phyloP scores from a whole-genome alignment of 2,329 filamentous ascomycete species.

The Helotiales sp. region DNA sequence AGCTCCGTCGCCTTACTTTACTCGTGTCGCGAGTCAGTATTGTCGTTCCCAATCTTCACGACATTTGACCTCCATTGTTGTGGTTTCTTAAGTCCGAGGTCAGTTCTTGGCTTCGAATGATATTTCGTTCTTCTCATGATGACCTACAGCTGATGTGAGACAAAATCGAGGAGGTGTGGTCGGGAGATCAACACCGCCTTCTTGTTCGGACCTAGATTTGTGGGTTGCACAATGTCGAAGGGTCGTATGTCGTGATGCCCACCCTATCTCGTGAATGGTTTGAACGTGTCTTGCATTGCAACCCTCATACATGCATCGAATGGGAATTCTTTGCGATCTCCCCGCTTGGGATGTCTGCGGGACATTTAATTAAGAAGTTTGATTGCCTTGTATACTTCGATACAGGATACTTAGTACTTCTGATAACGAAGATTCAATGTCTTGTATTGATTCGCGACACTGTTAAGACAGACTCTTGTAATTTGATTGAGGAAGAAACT shows the following conservation, averaged over 20 bases:
- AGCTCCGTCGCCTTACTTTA: constrained; percentile 2
- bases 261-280: not conserved
- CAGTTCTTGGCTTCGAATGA: not conserved
- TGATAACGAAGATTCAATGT: not conserved
- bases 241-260: constrained; percentile 7
- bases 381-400: not conserved
- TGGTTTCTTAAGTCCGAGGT: not conserved
- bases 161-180: not conserved
- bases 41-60: not conserved
- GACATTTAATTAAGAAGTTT: not conserved
- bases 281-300: not conserved
- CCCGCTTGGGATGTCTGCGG: not conserved
- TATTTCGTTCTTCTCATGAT: not conserved
- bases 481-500: too few relatives aligned
- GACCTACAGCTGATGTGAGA: constrained; percentile 9
- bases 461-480: too few relatives aligned
- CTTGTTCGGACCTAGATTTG: constrained; percentile 2
- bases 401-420: not conserved
- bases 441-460: too few relatives aligned
- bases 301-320: not conserved
- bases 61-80: not conserved
- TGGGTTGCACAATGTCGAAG: constrained; percentile 7
- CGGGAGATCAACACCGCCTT: constrained; percentile 7
- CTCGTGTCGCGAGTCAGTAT: constrained; percentile 6
- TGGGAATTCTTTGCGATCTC: not conserved